Conservation (phyloP, 1,139 yeast species). For the Saccharomyces hybrid region DNA sequence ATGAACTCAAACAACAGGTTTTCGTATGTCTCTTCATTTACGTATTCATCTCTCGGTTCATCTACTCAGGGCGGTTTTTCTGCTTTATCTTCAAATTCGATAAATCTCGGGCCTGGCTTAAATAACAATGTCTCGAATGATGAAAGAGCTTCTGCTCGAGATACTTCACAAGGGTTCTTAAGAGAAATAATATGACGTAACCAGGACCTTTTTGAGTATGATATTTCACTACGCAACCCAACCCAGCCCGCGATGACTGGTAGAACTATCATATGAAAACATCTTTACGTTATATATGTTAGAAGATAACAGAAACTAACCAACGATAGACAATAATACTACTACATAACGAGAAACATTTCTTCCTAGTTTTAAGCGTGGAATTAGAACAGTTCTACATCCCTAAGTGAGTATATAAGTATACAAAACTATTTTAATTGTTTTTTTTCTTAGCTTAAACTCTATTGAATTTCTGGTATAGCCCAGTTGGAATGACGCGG, state of each 20-base stretch:
- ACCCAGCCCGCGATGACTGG: neutral
- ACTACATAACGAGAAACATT: neutral
- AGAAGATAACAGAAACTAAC: neutral
- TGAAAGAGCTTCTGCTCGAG: neutral
- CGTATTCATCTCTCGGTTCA: conserved; percentile 7
- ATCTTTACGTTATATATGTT: neutral
- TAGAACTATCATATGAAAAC: neutral
- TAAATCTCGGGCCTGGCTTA: conserved; percentile 4
- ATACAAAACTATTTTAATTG: neutral
- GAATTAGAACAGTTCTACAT: neutral
- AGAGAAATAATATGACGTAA: conserved; percentile 11
- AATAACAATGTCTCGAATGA: neutral
- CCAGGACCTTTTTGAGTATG: neutral
- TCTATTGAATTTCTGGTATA: neutral
- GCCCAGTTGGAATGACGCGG: neutral
- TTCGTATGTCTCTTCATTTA: conserved; percentile 11
- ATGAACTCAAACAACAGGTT: conserved; percentile 5
- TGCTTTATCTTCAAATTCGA: conserved; percentile 9
- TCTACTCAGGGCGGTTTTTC: conserved; percentile 7
- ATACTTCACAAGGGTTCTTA: conserved; percentile 11
- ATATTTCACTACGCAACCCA: neutral
- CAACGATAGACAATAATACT: neutral
- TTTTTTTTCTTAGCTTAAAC: neutral
- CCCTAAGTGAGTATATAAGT: neutral
- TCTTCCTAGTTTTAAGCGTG: too few relatives aligned